Evolutionary conservation across 139 green algal species (phyloP).

Genomic region (Chara braunii): DNA sequence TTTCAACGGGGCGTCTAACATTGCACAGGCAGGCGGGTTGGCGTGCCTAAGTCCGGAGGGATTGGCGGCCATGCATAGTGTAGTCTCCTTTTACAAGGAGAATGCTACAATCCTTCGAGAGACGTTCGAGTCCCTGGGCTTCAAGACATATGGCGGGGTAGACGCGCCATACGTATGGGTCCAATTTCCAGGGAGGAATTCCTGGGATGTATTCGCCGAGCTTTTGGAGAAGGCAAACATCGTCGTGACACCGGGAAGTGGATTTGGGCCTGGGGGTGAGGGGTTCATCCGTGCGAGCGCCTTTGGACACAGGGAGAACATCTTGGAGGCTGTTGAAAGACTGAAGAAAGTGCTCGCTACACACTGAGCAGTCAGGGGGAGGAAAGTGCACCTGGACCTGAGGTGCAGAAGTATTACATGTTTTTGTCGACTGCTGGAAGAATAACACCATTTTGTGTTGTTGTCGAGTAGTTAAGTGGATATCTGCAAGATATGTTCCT

Average conservation of each 20-base stretch:
- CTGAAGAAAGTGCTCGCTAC: slow-evolving; percentile 43
- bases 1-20: slow-evolving; percentile 96
- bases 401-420: too few species aligned
- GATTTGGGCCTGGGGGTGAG: slow-evolving; percentile 90
- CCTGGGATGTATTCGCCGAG: slow-evolving; percentile 93
- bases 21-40: slow-evolving; percentile 80
- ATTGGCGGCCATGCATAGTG: slow-evolving; percentile 62
- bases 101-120: slow-evolving; percentile 85
- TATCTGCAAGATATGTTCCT: too few species aligned
- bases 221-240: slow-evolving; percentile 64
- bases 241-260: slow-evolving; percentile 90
- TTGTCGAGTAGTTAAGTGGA: too few species aligned
- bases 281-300: slow-evolving; percentile 91
- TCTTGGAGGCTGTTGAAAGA: slow-evolving; percentile 43
- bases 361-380: too few species aligned
- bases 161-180: slow-evolving; percentile 99
- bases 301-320: slow-evolving; percentile 74
- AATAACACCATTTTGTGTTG: too few species aligned
- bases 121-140: slow-evolving; percentile 86
- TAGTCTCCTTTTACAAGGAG: slow-evolving; percentile 97
- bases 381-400: too few species aligned
- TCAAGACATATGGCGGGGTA: slow-evolving; percentile 80
- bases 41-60: slow-evolving; percentile 66
- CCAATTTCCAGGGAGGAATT: slow-evolving; percentile 73
- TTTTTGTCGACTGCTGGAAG: too few species aligned